Evolutionary conservation across 179 eudicot genomes (phyloP), one percentile per base, ranked within the genome.

Genomic region (Pouteria campechiana): DNA sequence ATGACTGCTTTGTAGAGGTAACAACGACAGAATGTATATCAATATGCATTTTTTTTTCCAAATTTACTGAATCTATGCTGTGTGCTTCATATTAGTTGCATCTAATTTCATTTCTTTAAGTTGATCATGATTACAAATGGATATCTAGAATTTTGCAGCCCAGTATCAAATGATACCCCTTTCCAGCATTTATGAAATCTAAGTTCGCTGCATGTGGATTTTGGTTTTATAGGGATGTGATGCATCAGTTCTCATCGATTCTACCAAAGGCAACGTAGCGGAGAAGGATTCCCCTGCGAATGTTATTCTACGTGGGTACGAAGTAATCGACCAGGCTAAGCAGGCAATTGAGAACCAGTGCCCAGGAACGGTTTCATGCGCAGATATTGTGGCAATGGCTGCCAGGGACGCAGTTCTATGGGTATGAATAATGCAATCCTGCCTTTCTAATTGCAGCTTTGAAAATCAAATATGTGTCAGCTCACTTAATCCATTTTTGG

Each of bases 211-310:
- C 15, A 12, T 3, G 3, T 11, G 13, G 1, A 25, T 19, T n/a
- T 48, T 21, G 9, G 7, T 6, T 30, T 32, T n/a, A 19, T 24
- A 87, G 96, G 96, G 96, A 31, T 87, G 96, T 55, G 94, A 87
- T 62, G 96, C 75, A 28, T 87, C 96, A 0, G 40, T 87, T 32
- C 52, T 87, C 25, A 47, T 83, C 5, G 96, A 87, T 46, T 79
- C 96, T 2, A 87, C 94, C 5, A 71, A 70, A 30, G 83, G 46
- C 42, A 87, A 83, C 42, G 79, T 65, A 0, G 96, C 96, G 3
- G 96, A 87, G 36, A 87, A 87, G 62, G 96, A 87, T 48, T 87
- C 96, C 1, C 96, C 94, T 0, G 96, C 77, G 2, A 87, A 87
- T 46, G 38, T 83, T 44, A 87, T 93, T 64, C 54, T 86, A 44